Percentiles rank a stretch among this genome's conserved stretches.
Conservation (phyloP, 805 yeast species). For the Saccharomyces kudriavzevii region DNA sequence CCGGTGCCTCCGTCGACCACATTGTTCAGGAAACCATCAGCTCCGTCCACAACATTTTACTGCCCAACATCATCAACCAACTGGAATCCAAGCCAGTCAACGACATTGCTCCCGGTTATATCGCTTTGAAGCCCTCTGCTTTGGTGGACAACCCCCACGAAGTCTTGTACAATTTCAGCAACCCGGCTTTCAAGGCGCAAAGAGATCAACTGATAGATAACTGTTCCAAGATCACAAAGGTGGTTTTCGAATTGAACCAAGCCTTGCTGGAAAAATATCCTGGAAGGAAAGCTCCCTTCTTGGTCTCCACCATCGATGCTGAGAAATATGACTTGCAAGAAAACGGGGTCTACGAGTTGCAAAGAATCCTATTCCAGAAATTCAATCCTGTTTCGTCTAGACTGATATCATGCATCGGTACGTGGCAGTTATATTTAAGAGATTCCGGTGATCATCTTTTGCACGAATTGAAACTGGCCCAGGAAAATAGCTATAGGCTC, state of each 20-base stretch:
- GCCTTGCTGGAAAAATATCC: constrained; percentile 47
- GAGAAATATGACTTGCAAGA: constrained; percentile 82
- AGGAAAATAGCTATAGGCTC: constrained; percentile 51
- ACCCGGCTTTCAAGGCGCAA: constrained; percentile 44
- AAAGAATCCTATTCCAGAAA: constrained; percentile 65
- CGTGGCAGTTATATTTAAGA: constrained; percentile 84
- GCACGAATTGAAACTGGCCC: constrained; percentile 58
- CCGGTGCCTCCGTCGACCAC: constrained; percentile 35
- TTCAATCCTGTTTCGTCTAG: constrained; percentile 57
- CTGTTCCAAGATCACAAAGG: constrained; percentile 55
- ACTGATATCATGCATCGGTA: constrained; percentile 67
- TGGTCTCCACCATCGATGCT: constrained; percentile 79
- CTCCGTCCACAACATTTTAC: constrained; percentile 59
- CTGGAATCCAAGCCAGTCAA: constrained; percentile 41
- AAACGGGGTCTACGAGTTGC: constrained; percentile 79
- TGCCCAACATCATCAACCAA: constrained; percentile 61
- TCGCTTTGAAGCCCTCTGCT: constrained; percentile 92
- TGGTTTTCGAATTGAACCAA: constrained; percentile 45
- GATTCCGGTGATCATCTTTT: constrained; percentile 57
- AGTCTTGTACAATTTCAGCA: constrained; percentile 53
- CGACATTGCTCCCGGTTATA: constrained; percentile 80
- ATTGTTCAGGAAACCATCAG: constrained; percentile 57
- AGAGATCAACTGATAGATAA: constrained; percentile 56
- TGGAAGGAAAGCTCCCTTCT: constrained; percentile 60
- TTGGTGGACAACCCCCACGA: constrained; percentile 68